phyloP scores from a whole-genome alignment of 2,329 filamentous ascomycete species.

The Arthrobotrys entomopaga region DNA sequence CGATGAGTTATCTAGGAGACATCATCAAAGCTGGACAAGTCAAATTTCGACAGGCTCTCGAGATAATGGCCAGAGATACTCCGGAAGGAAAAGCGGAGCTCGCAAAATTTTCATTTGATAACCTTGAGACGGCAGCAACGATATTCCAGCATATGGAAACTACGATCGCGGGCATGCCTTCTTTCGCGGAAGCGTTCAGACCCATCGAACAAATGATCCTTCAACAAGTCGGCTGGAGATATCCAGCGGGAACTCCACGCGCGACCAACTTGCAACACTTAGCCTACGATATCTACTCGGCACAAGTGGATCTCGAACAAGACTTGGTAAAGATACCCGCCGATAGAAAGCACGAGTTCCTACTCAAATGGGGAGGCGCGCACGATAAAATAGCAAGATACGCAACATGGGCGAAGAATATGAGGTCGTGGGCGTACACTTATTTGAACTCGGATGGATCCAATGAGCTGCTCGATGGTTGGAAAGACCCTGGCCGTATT shows the following conservation, averaged over 20 bases:
- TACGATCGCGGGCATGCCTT: not conserved
- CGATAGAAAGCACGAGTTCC: not conserved
- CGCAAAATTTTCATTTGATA: conserved; percentile 4
- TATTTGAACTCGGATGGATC: not conserved
- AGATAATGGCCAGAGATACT: conserved; percentile 1
- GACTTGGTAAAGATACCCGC: conserved; percentile 5
- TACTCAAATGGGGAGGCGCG: conserved; percentile 5
- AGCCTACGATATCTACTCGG: conserved; percentile 1
- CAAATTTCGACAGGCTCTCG: not conserved
- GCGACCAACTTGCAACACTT: not conserved
- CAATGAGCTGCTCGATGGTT: not conserved
- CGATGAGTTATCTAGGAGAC: not conserved
- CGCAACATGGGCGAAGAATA: not conserved
- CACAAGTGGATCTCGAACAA: not conserved
- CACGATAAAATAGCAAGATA: not conserved
- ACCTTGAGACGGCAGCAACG: not conserved
- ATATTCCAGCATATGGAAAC: not conserved
- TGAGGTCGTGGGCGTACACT: not conserved
- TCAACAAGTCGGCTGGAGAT: not conserved
- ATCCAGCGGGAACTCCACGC: not conserved
- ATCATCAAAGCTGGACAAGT: not conserved
- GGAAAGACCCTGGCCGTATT: conserved; percentile 15
- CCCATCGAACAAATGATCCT: not conserved
- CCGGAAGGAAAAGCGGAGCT: conserved; percentile 11
- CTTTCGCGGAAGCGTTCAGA: not conserved